Percentiles rank a stretch among this genome's conserved stretches.
phyloP scores from a whole-genome alignment of 202 grass and related monocot genomes.

The Carex arenaria region DNA sequence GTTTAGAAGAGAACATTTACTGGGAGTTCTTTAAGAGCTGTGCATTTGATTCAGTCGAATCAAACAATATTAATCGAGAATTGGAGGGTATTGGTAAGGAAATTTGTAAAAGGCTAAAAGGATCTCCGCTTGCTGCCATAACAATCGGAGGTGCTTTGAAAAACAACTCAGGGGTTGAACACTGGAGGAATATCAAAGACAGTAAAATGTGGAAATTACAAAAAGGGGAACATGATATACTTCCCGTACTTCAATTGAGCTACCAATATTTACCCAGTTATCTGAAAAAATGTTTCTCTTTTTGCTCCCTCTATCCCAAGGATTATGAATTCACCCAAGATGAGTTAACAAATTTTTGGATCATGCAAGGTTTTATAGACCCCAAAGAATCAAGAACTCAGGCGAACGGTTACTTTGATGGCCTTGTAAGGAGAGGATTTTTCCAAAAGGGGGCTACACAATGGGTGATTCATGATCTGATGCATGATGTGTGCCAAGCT shows the following conservation, averaged over 20 bases:
- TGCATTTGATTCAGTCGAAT: not conserved
- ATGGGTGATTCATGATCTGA: slow-evolving; percentile 5
- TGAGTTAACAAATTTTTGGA: slow-evolving; percentile 14
- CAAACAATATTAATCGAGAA: slow-evolving; percentile 5
- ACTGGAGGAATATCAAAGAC: not conserved
- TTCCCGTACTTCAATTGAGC: slow-evolving; percentile 23
- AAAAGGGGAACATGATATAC: not conserved
- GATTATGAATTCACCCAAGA: slow-evolving; percentile 5
- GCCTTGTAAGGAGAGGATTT: not conserved
- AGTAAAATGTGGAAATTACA: slow-evolving; percentile 12
- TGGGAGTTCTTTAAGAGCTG: slow-evolving; percentile 14
- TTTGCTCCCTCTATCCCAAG: not conserved
- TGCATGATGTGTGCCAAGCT: too few species aligned
- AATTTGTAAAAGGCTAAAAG: slow-evolving; percentile 25
- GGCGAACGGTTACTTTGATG: not conserved
- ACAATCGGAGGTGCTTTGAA: slow-evolving; percentile 11
- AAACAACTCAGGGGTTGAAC: not conserved
- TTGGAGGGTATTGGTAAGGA: not conserved
- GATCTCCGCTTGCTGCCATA: slow-evolving; percentile 35
- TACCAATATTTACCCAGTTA: slow-evolving; percentile 20
- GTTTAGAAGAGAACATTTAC: slow-evolving; percentile 2
- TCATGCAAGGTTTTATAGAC: slow-evolving; percentile 5
- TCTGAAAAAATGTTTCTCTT: slow-evolving; percentile 9
- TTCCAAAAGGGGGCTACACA: not conserved
- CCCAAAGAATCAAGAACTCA: not conserved